Conservation (phyloP, 768 basidiomycete species). For the Gymnopilus junonius region DNA sequence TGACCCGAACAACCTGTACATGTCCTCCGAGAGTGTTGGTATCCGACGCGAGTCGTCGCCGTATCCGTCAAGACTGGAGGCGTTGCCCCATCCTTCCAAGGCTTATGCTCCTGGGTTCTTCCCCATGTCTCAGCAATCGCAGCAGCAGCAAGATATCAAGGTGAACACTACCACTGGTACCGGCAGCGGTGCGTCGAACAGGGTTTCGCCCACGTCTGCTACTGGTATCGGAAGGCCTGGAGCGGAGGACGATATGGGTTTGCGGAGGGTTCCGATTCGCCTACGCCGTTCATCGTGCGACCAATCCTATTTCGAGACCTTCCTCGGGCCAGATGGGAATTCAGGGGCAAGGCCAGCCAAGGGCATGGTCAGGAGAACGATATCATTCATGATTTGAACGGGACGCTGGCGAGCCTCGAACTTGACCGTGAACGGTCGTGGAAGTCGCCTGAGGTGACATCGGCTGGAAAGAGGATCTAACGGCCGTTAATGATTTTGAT, state of each 20-base stretch:
- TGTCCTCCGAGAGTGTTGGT: conserved; percentile 33
- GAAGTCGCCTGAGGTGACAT: conserved; percentile 26
- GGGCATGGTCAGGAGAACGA: conserved; percentile 45
- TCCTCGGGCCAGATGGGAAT: conserved; percentile 48
- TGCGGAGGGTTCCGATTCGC: conserved; percentile 44
- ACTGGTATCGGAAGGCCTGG: conserved; percentile 34
- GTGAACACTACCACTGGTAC: conserved; percentile 17
- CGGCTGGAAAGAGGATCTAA: conserved; percentile 14
- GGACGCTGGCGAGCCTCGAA: conserved; percentile 76
- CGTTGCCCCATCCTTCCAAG: conserved; percentile 52
- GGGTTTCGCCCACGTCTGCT: conserved; percentile 44
- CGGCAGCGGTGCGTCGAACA: conserved; percentile 23
- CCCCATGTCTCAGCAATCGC: conserved; percentile 20
- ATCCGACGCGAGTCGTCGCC: conserved; percentile 33
- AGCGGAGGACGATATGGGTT: conserved; percentile 54
- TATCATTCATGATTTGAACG: conserved; percentile 70
- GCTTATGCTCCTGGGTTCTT: conserved; percentile 57
- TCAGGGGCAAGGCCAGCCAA: conserved; percentile 18
- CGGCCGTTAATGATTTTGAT: neutral
- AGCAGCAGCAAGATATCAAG: conserved; percentile 42
- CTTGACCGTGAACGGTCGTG: conserved; percentile 45
- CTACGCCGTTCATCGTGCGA: conserved; percentile 46
- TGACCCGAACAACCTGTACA: conserved; percentile 58
- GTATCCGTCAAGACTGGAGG: conserved; percentile 40
- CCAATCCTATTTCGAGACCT: conserved; percentile 57